Percentiles rank a stretch among this genome's conserved stretches.
Conservation (phyloP, 2,329 filamentous ascomycete species). For the Camptophora hylomeconis region DNA sequence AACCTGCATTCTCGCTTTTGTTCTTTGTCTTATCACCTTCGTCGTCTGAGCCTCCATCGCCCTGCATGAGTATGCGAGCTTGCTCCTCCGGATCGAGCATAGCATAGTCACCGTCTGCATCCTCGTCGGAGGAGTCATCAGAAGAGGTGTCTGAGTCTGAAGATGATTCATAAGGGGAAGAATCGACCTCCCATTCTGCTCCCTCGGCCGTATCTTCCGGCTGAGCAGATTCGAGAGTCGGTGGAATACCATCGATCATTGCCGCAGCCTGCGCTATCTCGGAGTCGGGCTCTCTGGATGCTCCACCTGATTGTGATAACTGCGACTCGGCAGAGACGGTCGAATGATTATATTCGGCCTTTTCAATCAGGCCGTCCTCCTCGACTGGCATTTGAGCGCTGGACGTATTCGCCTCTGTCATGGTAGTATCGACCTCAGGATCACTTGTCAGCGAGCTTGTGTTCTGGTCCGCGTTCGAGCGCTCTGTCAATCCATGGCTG, state of each 20-base stretch:
- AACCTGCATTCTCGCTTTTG: slow-evolving; percentile 26
- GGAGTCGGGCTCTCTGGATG: neutral
- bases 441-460: too few species aligned
- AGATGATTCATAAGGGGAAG: slow-evolving; percentile 60
- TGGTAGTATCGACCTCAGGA: too few species aligned
- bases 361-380: too few species aligned
- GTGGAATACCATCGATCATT: slow-evolving; percentile 2
- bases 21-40: slow-evolving; percentile 46
- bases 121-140: slow-evolving; percentile 45
- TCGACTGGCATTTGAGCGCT: too few species aligned
- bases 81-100: slow-evolving; percentile 71
- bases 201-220: slow-evolving; percentile 35
- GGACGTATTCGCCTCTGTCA: too few species aligned
- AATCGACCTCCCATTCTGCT: slow-evolving; percentile 77
- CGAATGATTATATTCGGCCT: too few species aligned
- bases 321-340: neutral
- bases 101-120: slow-evolving; percentile 48
- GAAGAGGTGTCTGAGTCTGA: slow-evolving; percentile 45
- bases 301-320: neutral
- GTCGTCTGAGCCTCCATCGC: slow-evolving; percentile 66
- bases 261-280: slow-evolving; percentile 1
- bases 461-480: too few species aligned
- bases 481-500: too few species aligned
- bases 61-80: slow-evolving; percentile 72
- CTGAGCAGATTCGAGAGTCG: slow-evolving; percentile 2